These are phyloP conservation scores for Ophiostoma ips DNA, from an alignment of 2,329 filamentous ascomycete genomes.

Conservation along the genomic window DNA sequence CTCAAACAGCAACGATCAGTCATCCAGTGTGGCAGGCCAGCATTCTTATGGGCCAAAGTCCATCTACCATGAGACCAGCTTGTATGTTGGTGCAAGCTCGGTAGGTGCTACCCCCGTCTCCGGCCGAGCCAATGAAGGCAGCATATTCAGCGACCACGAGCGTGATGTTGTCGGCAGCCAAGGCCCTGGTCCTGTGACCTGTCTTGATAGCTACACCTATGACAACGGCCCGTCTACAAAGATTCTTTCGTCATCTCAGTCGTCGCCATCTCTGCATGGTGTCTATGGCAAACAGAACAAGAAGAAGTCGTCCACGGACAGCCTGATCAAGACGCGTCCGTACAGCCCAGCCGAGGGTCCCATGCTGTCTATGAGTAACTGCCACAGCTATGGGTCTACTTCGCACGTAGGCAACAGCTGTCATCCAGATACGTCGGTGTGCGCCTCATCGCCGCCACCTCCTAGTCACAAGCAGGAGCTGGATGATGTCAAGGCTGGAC, in stretches of 20 bases:
- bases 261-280: neutral
- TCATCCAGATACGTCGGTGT: neutral
- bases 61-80: neutral
- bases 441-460: neutral
- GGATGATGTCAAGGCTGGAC: neutral
- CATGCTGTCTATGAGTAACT: neutral
- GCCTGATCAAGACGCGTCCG: neutral
- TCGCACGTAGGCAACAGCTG: neutral
- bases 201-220: constrained; percentile 8
- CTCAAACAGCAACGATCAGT: neutral
- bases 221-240: neutral
- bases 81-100: neutral
- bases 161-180: constrained; percentile 2
- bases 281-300: neutral
- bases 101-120: neutral
- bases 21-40: neutral
- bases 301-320: neutral
- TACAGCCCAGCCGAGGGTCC: constrained; percentile 2
- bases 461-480: neutral
- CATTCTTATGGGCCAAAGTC: neutral
- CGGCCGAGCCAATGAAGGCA: neutral
- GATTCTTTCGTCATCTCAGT: neutral
- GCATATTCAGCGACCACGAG: constrained; percentile 8
- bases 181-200: neutral
- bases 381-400: neutral